Conservation (phyloP, 2,329 filamentous ascomycete species). For the Claviceps humidiphila region DNA sequence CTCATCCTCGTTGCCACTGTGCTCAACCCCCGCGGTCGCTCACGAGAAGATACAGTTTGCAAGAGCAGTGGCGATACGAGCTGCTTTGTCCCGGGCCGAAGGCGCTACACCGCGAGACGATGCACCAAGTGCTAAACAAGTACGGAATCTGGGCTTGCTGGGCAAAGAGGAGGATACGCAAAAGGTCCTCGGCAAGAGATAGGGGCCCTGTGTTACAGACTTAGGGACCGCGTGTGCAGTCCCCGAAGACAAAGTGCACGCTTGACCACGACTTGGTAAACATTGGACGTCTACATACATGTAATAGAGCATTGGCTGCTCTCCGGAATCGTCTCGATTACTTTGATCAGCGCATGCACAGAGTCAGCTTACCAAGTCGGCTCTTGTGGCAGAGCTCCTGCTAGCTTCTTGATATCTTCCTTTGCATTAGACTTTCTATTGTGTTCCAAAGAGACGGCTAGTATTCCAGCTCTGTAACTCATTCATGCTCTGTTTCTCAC, state of each 20-base stretch:
- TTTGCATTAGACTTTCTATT: neutral
- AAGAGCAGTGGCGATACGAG: conserved; percentile 65
- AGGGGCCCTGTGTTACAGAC: conserved; percentile 4
- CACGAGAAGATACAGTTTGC: conserved; percentile 44
- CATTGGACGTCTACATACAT: neutral
- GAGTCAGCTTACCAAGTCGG: neutral
- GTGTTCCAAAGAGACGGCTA: neutral
- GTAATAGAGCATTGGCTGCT: neutral
- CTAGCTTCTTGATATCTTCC: neutral
- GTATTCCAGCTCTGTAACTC: neutral
- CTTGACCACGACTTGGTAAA: neutral
- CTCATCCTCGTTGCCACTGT: neutral
- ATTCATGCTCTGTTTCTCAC: neutral
- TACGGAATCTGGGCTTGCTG: conserved; percentile 73
- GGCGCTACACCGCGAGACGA: conserved; percentile 64
- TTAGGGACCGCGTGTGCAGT: neutral
- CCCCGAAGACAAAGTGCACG: neutral
- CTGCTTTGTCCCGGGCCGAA: conserved; percentile 71
- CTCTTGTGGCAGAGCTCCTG: neutral
- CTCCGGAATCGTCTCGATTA: neutral
- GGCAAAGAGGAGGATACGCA: conserved; percentile 72
- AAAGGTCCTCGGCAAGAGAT: conserved; percentile 33
- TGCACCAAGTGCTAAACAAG: conserved; percentile 70
- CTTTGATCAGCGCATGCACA: neutral
- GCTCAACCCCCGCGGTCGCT: conserved; percentile 7